Evolutionary conservation across 2,329 filamentous ascomycete genomes (phyloP).

Genomic region (Aspergillus vadensis): DNA sequence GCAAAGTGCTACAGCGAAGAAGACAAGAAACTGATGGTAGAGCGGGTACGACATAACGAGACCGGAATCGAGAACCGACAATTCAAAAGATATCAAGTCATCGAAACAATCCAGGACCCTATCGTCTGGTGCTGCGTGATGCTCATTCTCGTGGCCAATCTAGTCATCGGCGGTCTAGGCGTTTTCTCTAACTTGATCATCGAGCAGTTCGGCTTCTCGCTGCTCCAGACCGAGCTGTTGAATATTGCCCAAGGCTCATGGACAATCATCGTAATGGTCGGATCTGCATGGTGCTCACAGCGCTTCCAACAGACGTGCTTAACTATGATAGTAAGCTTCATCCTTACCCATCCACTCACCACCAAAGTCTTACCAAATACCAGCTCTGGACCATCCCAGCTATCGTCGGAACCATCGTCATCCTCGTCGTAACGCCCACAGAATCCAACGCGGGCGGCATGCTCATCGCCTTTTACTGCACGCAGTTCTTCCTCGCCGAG

Average conservation of each 20-base stretch:
- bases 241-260: constrained; percentile 73
- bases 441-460: constrained; percentile 62
- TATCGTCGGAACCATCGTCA: constrained; percentile 67
- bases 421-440: constrained; percentile 62
- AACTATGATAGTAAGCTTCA: constrained; percentile 29
- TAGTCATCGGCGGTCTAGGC: constrained; percentile 35
- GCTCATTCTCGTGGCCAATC: constrained; percentile 18
- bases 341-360: constrained; percentile 36
- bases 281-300: constrained; percentile 65
- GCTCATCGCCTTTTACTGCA: constrained; percentile 70
- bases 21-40: constrained; percentile 62
- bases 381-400: constrained; percentile 61
- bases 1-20: constrained; percentile 66
- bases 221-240: constrained; percentile 67
- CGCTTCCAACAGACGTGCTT: constrained; percentile 64
- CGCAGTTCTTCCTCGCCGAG: constrained; percentile 68
- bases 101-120: constrained; percentile 44
- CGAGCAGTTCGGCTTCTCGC: constrained; percentile 62
- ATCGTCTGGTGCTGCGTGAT: constrained; percentile 23
- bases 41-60: constrained; percentile 59
- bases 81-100: constrained; percentile 52
- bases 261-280: constrained; percentile 67
- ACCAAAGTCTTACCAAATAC: constrained; percentile 28
- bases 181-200: constrained; percentile 60
- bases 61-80: constrained; percentile 59